Evolutionary conservation across 2,329 filamentous ascomycete genomes (phyloP), one percentile per base, ranked within the genome.

Genomic region (Hypocreales sp.): DNA sequence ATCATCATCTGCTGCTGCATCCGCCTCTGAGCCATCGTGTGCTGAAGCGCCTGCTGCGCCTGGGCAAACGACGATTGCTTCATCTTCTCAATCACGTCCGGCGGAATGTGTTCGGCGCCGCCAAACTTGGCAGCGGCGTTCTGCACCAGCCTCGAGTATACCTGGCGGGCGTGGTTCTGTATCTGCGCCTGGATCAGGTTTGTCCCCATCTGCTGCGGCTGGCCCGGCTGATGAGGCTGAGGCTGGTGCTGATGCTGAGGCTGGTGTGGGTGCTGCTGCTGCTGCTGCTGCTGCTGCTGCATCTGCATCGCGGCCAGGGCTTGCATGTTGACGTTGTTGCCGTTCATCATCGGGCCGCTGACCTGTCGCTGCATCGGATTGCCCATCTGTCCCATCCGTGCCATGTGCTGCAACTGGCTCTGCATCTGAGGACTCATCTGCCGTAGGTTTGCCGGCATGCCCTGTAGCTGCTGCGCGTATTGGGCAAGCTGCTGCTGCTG

Each of bases 31-130:
- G 39, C 35, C 26, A 52, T 35, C 8, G 45, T 28, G 7, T 48
- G 43, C 22, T 55, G 40, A 1, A 58, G 33, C n/a, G 48, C 26
- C 9, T 38, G 39, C 22, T 48, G 49, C 2, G 63, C 62, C 31
- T 52, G 54, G 1, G 33, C 20, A 4, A 50, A 23, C 16, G 63
- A 67, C 2, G 39, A 36, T 12, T 47, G 40, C 41, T 61, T 66
- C 16, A 67, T 56, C 18, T 51, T 53, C 0, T 61, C 54, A 16
- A 60, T 31, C 2, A 51, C 28, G 0, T 69, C 64, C 0, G 39
- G 47, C 0, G 67, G 65, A 4, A 70, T 58, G 17, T 56, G 54
- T 14, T 59, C 54, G 2, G 38, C 30, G 1, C 55, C 53, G 8
- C 60, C 60, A 29, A 48, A 61, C 12, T 54, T 55, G 2, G 39